Percentiles rank a stretch among this genome's conserved stretches.
phyloP scores from a whole-genome alignment of 805 yeast genomes.

The Hanseniaspora thailandica region DNA sequence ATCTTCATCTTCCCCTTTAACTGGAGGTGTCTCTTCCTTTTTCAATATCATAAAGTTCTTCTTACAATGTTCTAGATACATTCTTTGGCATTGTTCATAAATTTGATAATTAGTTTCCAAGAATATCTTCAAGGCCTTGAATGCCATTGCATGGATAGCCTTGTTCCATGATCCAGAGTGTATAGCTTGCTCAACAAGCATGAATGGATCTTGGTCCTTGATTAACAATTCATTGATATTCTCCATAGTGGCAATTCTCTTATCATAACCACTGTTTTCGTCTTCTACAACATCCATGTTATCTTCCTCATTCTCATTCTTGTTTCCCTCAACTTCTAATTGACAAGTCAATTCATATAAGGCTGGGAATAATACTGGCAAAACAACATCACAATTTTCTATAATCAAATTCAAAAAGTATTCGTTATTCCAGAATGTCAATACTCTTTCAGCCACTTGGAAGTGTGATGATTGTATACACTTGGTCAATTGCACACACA shows the following conservation, averaged over 20 bases:
- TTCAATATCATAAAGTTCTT: constrained; percentile 56
- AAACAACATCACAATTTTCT: constrained; percentile 81
- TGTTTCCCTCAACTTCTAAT: constrained; percentile 26
- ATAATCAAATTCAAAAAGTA: constrained; percentile 81
- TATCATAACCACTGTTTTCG: constrained; percentile 9
- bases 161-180: constrained; percentile 75
- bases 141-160: constrained; percentile 82
- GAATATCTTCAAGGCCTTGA: constrained; percentile 78
- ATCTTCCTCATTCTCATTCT: constrained; percentile 21
- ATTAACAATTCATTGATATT: constrained; percentile 12
- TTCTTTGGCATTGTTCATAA: constrained; percentile 83
- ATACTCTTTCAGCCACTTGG: constrained; percentile 91
- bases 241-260: constrained; percentile 13
- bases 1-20: neutral
- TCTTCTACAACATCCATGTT: constrained; percentile 18
- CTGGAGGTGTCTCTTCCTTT: constrained; percentile 34
- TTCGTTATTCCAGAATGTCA: constrained; percentile 90
- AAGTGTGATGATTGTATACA: constrained; percentile 92
- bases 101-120: constrained; percentile 85
- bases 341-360: constrained; percentile 68
- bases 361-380: constrained; percentile 85
- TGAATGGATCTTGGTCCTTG: constrained; percentile 25
- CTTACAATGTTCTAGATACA: constrained; percentile 68
- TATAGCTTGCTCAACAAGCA: constrained; percentile 32
- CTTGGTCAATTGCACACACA: constrained; percentile 85